Evolutionary conservation across 306 rosid genomes (phyloP).

Genomic region (Prunus mume): DNA sequence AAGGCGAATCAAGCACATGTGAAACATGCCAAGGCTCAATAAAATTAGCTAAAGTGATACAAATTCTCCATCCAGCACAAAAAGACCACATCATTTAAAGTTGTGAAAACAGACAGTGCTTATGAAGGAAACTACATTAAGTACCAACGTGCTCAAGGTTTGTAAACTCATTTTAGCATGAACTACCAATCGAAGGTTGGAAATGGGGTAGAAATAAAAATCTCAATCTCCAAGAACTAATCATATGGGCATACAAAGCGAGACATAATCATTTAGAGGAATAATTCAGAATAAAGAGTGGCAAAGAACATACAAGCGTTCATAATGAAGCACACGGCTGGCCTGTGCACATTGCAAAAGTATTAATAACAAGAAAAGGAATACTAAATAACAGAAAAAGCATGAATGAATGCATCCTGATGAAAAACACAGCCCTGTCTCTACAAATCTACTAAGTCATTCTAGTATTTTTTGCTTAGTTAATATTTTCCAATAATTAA

Average conservation of each 20-base stretch:
- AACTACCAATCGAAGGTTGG: background rate
- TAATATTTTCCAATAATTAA: background rate
- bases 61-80: background rate
- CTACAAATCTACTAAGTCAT: background rate
- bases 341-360: background rate
- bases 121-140: background rate
- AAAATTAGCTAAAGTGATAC: background rate
- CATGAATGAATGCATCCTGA: background rate
- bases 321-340: background rate
- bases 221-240: background rate
- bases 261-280: background rate
- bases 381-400: background rate
- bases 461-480: background rate
- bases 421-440: background rate
- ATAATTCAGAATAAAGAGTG: background rate
- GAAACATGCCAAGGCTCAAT: background rate
- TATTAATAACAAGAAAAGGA: background rate
- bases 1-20: background rate
- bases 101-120: no score
- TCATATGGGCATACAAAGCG: background rate
- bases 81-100: background rate
- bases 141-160: background rate
- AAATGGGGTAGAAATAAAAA: background rate
- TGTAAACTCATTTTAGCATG: background rate
- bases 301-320: background rate